Evolutionary conservation across 805 yeast genomes (phyloP).

Genomic region (Tetrapisispora fleetii): DNA sequence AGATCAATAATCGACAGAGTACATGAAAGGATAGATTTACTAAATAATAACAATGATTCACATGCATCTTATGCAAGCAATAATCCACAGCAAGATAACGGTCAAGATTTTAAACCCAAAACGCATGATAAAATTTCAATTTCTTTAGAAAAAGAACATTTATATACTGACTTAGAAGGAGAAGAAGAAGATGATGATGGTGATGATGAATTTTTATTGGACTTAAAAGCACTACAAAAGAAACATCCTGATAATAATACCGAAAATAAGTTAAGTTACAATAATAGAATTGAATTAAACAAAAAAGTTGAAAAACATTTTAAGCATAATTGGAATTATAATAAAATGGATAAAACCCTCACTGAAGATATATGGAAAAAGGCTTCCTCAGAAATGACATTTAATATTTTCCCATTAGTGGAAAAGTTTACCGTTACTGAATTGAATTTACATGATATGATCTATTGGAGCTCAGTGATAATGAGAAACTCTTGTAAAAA

Average conservation of each 20-base stretch:
- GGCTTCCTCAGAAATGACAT: slow-evolving; percentile 3
- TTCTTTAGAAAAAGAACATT: background rate
- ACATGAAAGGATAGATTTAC: slow-evolving; percentile 6
- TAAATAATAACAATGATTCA: background rate
- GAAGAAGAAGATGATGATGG: background rate
- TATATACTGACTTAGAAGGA: background rate
- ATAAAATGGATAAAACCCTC: slow-evolving; percentile 28
- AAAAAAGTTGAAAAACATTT: slow-evolving; percentile 14
- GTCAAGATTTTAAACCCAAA: too few species aligned
- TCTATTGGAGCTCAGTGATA: slow-evolving; percentile 96
- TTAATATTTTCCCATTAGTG: slow-evolving; percentile 81
- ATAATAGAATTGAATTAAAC: slow-evolving; percentile 9
- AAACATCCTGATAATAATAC: background rate
- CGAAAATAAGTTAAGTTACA: slow-evolving; percentile 4
- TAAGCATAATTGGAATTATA: slow-evolving; percentile 36
- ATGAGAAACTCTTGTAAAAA: slow-evolving; percentile 93
- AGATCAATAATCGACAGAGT: slow-evolving; percentile 27
- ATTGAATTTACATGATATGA: slow-evolving; percentile 64
- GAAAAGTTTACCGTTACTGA: slow-evolving; percentile 74
- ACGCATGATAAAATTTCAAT: background rate
- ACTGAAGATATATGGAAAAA: slow-evolving; percentile 15
- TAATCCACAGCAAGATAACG: too few species aligned
- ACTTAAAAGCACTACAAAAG: slow-evolving; percentile 8
- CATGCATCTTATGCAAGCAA: background rate
- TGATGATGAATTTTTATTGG: slow-evolving; percentile 12